Evolutionary conservation across 108 stramenopile species (phyloP).

Genomic region (Seminavis robusta): DNA sequence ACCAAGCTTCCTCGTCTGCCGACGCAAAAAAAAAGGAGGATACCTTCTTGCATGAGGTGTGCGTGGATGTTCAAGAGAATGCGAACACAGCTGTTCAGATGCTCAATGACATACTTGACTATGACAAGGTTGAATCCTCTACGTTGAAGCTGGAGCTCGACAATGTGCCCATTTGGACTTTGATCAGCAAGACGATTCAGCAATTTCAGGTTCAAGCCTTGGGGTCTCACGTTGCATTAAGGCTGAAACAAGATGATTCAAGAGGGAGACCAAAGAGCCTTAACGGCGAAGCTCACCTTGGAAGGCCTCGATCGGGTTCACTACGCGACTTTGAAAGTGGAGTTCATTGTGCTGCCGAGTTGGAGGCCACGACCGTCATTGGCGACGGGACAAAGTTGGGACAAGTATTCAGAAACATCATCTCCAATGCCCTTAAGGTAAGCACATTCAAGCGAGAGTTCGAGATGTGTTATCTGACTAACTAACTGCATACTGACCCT

Average conservation of each 20-base stretch:
- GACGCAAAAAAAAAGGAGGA: too few relatives aligned
- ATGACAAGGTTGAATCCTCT: constrained; percentile 24
- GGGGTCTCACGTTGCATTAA: constrained; percentile 10
- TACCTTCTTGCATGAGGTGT: constrained; percentile 8
- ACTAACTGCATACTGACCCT: too few relatives aligned
- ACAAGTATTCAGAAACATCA: constrained; percentile 48
- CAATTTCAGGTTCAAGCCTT: constrained; percentile 8
- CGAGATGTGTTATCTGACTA: too few relatives aligned
- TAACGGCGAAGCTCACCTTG: too few relatives aligned
- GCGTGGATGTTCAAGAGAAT: constrained; percentile 7
- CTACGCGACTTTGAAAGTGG: too few relatives aligned
- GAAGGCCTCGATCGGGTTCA: not conserved
- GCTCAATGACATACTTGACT: constrained; percentile 17
- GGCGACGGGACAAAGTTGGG: constrained; percentile 36
- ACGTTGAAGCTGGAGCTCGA: constrained; percentile 4
- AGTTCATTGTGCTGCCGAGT: not conserved
- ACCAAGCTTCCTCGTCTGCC: too few relatives aligned
- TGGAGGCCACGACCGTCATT: constrained; percentile 15
- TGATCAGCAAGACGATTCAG: not conserved
- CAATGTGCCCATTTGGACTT: not conserved
- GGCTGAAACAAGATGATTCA: not conserved
- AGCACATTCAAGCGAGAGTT: too few relatives aligned
- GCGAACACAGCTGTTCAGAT: constrained; percentile 6
- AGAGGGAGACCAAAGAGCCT: too few relatives aligned
- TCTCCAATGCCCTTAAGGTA: constrained; percentile 66